A percentile compares a stretch with the other conserved stretches of the same genome.
Evolutionary conservation across 164 flowering plant species (phyloP).

Genomic region (Nelumbo lutea): DNA sequence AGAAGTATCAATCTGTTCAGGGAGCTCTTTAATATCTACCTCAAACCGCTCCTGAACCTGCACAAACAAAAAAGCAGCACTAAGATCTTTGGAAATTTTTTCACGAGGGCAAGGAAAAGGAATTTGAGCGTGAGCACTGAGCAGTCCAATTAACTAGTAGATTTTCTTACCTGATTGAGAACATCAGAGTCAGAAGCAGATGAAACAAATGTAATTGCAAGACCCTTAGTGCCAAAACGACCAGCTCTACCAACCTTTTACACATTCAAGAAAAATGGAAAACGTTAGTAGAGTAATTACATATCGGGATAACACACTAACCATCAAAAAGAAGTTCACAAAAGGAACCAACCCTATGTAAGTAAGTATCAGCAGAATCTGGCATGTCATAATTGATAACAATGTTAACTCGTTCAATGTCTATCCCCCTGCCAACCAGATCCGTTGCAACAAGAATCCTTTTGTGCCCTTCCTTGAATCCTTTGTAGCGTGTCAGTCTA

Average conservation of each 20-base stretch:
- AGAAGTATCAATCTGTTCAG: conserved; percentile 98
- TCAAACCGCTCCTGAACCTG: conserved; percentile 98
- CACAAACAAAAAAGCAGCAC: conserved; percentile 1
- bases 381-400: conserved; percentile 99
- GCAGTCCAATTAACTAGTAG: neutral
- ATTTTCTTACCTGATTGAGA: conserved; percentile 73
- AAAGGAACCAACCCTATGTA: conserved; percentile 65
- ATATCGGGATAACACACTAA: too few species aligned
- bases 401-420: conserved; percentile 94
- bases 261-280: neutral
- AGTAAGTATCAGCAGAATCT: conserved; percentile 93
- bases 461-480: conserved; percentile 92
- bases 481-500: conserved; percentile 87
- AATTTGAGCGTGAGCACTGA: too few species aligned
- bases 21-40: conserved; percentile 95
- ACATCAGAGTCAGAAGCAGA: conserved; percentile 92
- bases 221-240: conserved; percentile 95
- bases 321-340: too few species aligned
- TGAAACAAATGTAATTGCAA: conserved; percentile 91
- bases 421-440: conserved; percentile 97
- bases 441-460: conserved; percentile 97
- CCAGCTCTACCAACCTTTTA: conserved; percentile 96
- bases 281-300: neutral
- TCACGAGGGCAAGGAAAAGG: neutral
- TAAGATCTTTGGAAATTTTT: too few species aligned